Evolutionary conservation across 1,139 yeast genomes (phyloP).

Genomic region (Blastobotrys elegans): DNA sequence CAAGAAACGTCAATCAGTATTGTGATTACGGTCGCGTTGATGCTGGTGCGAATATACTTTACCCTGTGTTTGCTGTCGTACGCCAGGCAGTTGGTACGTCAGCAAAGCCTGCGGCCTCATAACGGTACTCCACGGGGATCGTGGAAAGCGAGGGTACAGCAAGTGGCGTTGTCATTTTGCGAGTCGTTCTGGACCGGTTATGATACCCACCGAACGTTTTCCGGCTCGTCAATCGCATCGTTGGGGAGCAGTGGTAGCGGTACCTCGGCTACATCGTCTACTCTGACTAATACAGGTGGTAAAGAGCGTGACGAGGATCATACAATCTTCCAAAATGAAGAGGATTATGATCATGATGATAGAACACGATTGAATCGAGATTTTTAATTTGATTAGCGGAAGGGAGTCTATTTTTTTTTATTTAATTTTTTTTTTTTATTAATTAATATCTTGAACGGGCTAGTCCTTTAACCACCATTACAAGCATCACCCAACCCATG

Average conservation of each 20-base stretch:
- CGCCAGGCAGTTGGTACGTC: slow-evolving; percentile 41
- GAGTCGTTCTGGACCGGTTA: slow-evolving; percentile 46
- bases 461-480: slow-evolving; percentile 42
- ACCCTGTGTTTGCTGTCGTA: slow-evolving; percentile 59
- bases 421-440: no score
- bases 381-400: neutral
- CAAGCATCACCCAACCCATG: slow-evolving; percentile 87
- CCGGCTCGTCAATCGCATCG: slow-evolving; percentile 3
- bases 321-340: neutral
- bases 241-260: neutral
- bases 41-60: slow-evolving; percentile 59
- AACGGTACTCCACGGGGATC: slow-evolving; percentile 36
- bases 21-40: slow-evolving; percentile 48
- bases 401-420: no score
- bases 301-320: neutral
- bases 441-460: neutral
- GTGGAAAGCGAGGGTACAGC: slow-evolving; percentile 30
- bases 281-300: neutral
- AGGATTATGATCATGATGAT: neutral
- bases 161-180: slow-evolving; percentile 27
- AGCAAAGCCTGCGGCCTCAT: slow-evolving; percentile 32
- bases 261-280: neutral
- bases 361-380: neutral
- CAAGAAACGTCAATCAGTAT: slow-evolving; percentile 70
- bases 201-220: neutral